These are phyloP conservation scores for Alternaria dauci DNA, from an alignment of 2,329 filamentous ascomycete species.

Conservation along the genomic window DNA sequence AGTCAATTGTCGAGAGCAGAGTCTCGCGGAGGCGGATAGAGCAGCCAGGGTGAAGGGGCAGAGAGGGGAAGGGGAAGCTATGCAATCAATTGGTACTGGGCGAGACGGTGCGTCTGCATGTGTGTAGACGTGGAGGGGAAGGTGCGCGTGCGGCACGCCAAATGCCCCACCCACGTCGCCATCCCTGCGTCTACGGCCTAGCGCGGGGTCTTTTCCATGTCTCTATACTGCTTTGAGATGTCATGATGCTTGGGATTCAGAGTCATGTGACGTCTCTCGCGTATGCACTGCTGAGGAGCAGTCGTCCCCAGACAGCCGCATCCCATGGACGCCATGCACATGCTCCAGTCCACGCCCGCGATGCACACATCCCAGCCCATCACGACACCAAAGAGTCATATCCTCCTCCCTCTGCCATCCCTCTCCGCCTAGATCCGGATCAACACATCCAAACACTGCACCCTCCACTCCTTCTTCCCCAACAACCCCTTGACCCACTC, in stretches of 20 bases:
- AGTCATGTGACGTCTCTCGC: too few species aligned
- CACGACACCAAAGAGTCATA: neutral
- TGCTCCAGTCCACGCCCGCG: constrained; percentile 30
- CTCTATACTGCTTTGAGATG: constrained; percentile 2
- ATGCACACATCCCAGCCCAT: constrained; percentile 18
- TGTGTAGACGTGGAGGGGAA: constrained; percentile 21
- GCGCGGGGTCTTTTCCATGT: constrained; percentile 21
- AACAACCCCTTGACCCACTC: constrained; percentile 87
- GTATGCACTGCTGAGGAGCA: neutral
- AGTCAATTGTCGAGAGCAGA: constrained; percentile 45
- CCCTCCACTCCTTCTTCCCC: constrained; percentile 84
- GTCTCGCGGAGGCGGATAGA: constrained; percentile 43
- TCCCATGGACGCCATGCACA: constrained; percentile 30
- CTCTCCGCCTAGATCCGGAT: constrained; percentile 65
- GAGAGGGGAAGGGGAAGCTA: constrained; percentile 17
- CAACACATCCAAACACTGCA: constrained; percentile 90
- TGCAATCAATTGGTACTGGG: constrained; percentile 27
- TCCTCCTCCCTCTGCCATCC: neutral
- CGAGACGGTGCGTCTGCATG: constrained; percentile 21
- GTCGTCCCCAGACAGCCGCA: neutral
- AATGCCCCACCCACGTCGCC: constrained; percentile 23
- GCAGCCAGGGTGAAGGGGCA: constrained; percentile 43
- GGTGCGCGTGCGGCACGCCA: constrained; percentile 24
- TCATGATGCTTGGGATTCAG: neutral
- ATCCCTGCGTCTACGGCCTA: constrained; percentile 21